Percentiles rank a stretch among this genome's conserved stretches.
Conservation (phyloP, 1,139 yeast species). For the Maudiozyma humilis region DNA sequence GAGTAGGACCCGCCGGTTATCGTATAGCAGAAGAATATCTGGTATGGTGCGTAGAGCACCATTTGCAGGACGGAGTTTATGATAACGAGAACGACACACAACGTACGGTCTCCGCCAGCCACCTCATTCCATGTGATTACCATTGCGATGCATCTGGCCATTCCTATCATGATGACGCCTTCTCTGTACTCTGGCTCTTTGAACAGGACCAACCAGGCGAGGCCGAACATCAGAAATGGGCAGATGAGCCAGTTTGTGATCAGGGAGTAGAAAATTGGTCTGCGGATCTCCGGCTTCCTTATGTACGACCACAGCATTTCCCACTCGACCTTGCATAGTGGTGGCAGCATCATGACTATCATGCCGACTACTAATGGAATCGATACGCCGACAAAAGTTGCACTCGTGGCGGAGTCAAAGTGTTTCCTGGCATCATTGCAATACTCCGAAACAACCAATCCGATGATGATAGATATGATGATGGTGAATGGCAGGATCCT, state of each 20-base stretch:
- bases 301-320: constrained; percentile 34
- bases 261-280: constrained; percentile 37
- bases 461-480: constrained; percentile 9
- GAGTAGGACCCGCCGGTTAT: constrained; percentile 28
- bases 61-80: constrained; percentile 48
- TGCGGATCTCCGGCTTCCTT: constrained; percentile 25
- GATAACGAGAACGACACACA: constrained; percentile 48
- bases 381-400: constrained; percentile 10
- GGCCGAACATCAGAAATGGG: constrained; percentile 50
- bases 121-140: constrained; percentile 54
- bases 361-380: constrained; percentile 47
- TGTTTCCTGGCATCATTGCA: constrained; percentile 7
- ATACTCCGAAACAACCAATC: constrained; percentile 10
- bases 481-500: constrained; percentile 10
- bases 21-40: constrained; percentile 40
- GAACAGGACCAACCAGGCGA: constrained; percentile 48
- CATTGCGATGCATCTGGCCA: constrained; percentile 60
- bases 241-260: constrained; percentile 49
- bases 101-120: constrained; percentile 44
- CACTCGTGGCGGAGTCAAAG: constrained; percentile 7
- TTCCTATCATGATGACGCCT: constrained; percentile 52
- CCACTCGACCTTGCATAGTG: constrained; percentile 47
- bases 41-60: constrained; percentile 48
- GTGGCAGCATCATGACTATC: constrained; percentile 53
- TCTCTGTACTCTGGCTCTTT: constrained; percentile 43